Evolutionary conservation across 345 rosid genomes (phyloP).

Genomic region (Xanthoceras sorbifolium): DNA sequence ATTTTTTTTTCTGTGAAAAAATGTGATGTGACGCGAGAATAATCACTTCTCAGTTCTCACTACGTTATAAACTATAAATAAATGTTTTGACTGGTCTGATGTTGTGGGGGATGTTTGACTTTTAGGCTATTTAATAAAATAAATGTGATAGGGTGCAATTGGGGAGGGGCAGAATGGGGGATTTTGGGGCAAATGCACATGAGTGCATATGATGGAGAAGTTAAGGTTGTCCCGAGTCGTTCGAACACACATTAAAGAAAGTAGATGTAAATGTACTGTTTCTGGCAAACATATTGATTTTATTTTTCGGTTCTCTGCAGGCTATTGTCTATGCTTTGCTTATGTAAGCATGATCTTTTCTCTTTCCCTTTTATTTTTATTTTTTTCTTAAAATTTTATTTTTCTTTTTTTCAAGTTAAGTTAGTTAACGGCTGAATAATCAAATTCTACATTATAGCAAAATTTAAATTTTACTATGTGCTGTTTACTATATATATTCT

Average conservation of each 20-base stretch:
- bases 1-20: conserved; percentile 6
- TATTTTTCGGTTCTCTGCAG: neutral
- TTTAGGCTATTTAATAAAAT: neutral
- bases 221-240: conserved; percentile 54
- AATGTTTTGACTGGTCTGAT: conserved; percentile 26
- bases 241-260: conserved; percentile 36
- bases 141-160: no score
- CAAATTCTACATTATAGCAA: no score
- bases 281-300: conserved; percentile 18
- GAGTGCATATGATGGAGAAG: conserved; percentile 33
- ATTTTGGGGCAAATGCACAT: conserved; percentile 7
- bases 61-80: neutral
- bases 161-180: neutral
- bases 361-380: no score
- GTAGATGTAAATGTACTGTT: conserved; percentile 28
- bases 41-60: neutral
- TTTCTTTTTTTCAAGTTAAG: no score
- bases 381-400: neutral
- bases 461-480: no score
- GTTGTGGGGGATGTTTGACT: conserved; percentile 21
- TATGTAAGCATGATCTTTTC: neutral
- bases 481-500: no score
- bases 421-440: no score
- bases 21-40: conserved; percentile 6
- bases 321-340: neutral